Base-by-base conservation (phyloP, 495 filamentous ascomycete species). In the Tuber umbilicatum region DNA sequence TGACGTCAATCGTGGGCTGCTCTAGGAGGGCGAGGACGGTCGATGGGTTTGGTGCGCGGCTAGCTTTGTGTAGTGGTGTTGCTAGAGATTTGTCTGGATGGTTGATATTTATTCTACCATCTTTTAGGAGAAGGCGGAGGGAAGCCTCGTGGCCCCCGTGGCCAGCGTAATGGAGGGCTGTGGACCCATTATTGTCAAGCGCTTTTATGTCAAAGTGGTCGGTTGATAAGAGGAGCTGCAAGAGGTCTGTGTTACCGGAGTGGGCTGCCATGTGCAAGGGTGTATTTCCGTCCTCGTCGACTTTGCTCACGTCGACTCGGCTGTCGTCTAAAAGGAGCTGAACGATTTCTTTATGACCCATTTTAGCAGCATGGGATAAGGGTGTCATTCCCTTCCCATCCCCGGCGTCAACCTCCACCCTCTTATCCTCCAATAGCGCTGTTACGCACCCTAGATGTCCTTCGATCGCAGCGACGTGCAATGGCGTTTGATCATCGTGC, bases 401-500 rank as follows among this genome's bases (percentile, higher is more conserved):
- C 0, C 16, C 17, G 9, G 35, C 43, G 37, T 76, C 35, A 39
- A 79, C 47, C 7, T 21, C 60, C n/a, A 43, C 55, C 43, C 76
- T 60, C 19, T 31, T 43, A 23, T 72, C 74, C 14, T 71, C 72
- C 23, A 79, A 67, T 6, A 79, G 40, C 12, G 74, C 37, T 6
- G 39, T 70, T 19, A 71, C 71, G 7, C 47, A 47, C 42, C 50
- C 50, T 7, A 41, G 64, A 6, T 75, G 73, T 6, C 71, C 70
- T 35, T 74, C 69, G 2, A 70, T 40, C 42, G 60, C 70, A 14
- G 74, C 74, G 17, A 73, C 55, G 40, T 50, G 50, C 21, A 78
- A 50, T 10, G 75, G 75, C 31, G 76, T 78, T 73, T 78, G 75
- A 14, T 39, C 45, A 40, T 64, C 55, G 55, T 64, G 55, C n/a